Evolutionary conservation across 1,284 basidiomycete genomes (phyloP), one percentile per base, ranked within the genome.

Genomic region (Athelia psychrophila): DNA sequence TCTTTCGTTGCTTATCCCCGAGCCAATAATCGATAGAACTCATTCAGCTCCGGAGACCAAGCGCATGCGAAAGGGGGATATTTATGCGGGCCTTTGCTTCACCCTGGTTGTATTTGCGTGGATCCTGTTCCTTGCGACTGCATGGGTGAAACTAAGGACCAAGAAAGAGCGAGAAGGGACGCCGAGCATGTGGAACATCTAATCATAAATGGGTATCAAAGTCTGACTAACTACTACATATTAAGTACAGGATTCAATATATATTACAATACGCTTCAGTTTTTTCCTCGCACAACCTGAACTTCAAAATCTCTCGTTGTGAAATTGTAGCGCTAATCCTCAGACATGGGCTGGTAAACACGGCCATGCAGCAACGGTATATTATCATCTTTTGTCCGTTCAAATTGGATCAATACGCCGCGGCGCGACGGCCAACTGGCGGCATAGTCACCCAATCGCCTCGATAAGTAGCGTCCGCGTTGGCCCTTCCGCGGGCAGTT

Each of bases 111-210:
- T 75, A 8, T 67, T 67, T 40, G 80, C 84, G 2, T 91, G 88
- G 88, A 60, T 78, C 47, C 66, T 89, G 55, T 90, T 90, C 66
- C 69, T 91, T 58, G 72, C 65, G 15, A 84, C 81, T 10, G 86
- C 83, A 1, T 84, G 75, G 74, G 62, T 77, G 51, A 78, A 76
- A 57, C 63, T 88, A 54, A 74, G 81, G 23, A 73, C 72, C 33
- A 72, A 64, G 58, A 71, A 62, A 55, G 64, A 67, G 53, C 61
- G 68, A 54, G 68, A 51, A 22, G 60, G 66, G 24, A 53, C 64
- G 47, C 54, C 66, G 18, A 54, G 27, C 5, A 13, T 30, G 5
- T 30, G 6, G 13, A 30, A 30, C 13, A 30, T 30, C 13, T 30
- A 30, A 30, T 30, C 27, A 30, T 13, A 30, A 30, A 30, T 30